Base-by-base conservation (phyloP, 768 basidiomycete species). In the Leccinum uliginosum region DNA sequence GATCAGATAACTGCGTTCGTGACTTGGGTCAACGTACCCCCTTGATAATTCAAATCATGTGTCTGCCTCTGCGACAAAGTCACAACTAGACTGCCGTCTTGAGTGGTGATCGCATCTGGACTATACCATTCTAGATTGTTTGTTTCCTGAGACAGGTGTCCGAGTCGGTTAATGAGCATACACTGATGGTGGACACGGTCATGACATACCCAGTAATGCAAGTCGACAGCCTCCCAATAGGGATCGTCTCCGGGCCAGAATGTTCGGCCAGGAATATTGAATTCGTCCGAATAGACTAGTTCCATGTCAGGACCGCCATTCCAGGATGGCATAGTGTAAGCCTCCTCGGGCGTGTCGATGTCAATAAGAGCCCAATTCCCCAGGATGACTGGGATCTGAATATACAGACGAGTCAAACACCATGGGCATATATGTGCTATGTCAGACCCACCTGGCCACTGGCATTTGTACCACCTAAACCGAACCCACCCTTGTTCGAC, bases 221-320 rank as follows among this genome's bases (percentile, higher is more conserved):
- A 57, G 61, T 79, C 68, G 19, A 59, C 74, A 0, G 77, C 87
- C 66, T 90, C 86, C 87, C 88, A 89, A 63, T 87, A 92, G 3
- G 91, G 91, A 68, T 93, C 91, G 60, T 92, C 89, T 6, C 88
- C 88, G 43, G 85, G 82, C 73, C 88, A 91, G 65, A 92, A 92
- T 5, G 85, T 79, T 59, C 91, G 76, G 4, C 89, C 88, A 21
- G 86, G 83, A 24, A 74, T 75, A 66, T 92, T 85, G 67, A 93
- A 92, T 67, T 93, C 91, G 71, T 93, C 91, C 4, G 83, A 86
- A 68, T 89, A 92, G 10, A 90, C 86, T 24, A 92, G 76, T 46
- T 71, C 61, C 67, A 68, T 66, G 30, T 80, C 83, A 47, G 75
- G 71, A 4, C 87, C 85, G 61, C 91, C 86, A 34, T 76, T 74